Base-by-base conservation (phyloP, 2,329 filamentous ascomycete species). In the Colletotrichum paranaense region DNA sequence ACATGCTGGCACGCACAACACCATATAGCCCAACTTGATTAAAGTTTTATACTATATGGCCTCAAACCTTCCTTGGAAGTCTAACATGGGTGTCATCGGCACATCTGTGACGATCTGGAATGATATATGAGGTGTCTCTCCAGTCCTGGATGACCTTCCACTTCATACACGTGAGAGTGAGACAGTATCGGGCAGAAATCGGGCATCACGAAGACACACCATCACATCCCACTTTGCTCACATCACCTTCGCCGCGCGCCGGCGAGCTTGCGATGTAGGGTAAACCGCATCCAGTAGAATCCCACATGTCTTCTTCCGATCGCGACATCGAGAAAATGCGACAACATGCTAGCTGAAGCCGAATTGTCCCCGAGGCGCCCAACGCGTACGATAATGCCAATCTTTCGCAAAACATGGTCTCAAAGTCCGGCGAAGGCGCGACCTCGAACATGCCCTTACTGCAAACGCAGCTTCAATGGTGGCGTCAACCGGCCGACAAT, bases 391-490 rank as follows among this genome's bases (percentile, higher is more conserved):
- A 42, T 19, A 19, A 42, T 8, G 14, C 6, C 38, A 14, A 16
- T 14, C 38, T 19, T 42, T 19, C 12, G 38, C 38, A 42, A 35
- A 42, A 35, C 32, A 35, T 35, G 32, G 32, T 35, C 9, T 35
- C 32, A 12, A 35, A 16, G 14, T 42, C 14, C 38, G 30, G 30
- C 38, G 4, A 42, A 42, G 30, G 9, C 38, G 12, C 38, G 14
- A 11, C 32, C 32, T 11, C 11, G 32, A 12, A 35, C 32, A 35
- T 12, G 32, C 32, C 32, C 19, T 38, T 24, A 64, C 19, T 38
- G 28, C 24, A 73, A 19, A 14, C 67, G 67, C 59, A 73, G n/a
- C 56, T 73, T 73, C 55, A 58, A 60, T 28, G 55, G 53, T 35
- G 67, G 71, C 53, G 46, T 62, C 19, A 73, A 32, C 9, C 46